A percentile compares a stretch with the other conserved stretches of the same genome.
Evolutionary conservation across 306 rosid genomes (phyloP).

Genomic region (Senna tora): DNA sequence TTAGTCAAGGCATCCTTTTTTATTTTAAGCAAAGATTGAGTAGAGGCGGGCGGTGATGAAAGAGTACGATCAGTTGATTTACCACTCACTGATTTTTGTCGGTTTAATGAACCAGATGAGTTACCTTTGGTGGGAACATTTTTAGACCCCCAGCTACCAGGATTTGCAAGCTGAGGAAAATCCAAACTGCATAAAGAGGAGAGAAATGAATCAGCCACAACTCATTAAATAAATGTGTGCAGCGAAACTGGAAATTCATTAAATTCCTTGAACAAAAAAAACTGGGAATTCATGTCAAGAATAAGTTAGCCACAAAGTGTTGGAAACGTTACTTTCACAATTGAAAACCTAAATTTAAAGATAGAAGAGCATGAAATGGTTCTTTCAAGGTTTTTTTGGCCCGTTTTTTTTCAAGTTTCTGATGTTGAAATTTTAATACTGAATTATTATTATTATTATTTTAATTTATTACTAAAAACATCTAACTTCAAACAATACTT

Average conservation of each 20-base stretch:
- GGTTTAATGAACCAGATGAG: conserved; percentile 54
- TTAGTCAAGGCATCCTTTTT: conserved; percentile 76
- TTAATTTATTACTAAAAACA: too few relatives aligned
- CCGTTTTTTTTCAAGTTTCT: too few relatives aligned
- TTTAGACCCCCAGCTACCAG: conserved; percentile 64
- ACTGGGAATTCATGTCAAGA: not conserved
- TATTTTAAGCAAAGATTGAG: conserved; percentile 58
- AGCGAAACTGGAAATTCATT: conserved; percentile 20
- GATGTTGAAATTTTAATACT: not conserved
- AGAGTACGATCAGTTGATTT: conserved; percentile 58
- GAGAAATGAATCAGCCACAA: conserved; percentile 26
- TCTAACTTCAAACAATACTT: not conserved
- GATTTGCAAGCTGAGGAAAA: conserved; percentile 70
- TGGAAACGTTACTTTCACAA: not conserved
- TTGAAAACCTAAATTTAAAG: not conserved
- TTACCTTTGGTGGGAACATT: conserved; percentile 56
- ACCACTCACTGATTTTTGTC: conserved; percentile 70
- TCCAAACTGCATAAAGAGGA: conserved; percentile 59
- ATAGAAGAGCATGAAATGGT: too few relatives aligned
- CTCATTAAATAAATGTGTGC: not conserved
- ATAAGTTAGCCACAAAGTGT: not conserved
- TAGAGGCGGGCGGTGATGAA: conserved; percentile 66
- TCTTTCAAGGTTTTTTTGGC: too few relatives aligned
- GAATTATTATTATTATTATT: not conserved
- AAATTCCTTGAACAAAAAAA: too few relatives aligned